Percentiles rank a stretch among this genome's conserved stretches.
Evolutionary conservation across 2,329 filamentous ascomycete genomes (phyloP).

Genomic region (Cucurbitaria berberidis): DNA sequence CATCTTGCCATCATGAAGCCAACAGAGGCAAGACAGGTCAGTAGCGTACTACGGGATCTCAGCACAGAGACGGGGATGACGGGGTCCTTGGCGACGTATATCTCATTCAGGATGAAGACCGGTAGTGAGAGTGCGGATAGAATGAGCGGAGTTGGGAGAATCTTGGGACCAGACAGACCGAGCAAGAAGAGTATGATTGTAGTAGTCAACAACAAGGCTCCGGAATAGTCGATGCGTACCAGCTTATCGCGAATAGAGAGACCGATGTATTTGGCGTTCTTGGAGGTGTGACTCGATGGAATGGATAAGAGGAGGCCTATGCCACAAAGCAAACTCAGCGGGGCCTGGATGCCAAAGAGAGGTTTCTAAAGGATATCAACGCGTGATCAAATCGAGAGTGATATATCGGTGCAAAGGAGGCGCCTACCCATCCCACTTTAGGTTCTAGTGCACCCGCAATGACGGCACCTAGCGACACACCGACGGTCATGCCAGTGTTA

Average conservation of each 20-base stretch:
- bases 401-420: neutral
- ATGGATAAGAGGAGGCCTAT: constrained; percentile 69
- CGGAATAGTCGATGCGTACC: constrained; percentile 74
- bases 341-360: constrained; percentile 75
- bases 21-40: constrained; percentile 76
- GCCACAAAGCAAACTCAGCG: constrained; percentile 67
- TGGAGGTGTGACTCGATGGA: constrained; percentile 54
- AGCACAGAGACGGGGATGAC: constrained; percentile 77
- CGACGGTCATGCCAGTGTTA: constrained; percentile 74
- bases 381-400: no score
- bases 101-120: constrained; percentile 66
- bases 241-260: constrained; percentile 61
- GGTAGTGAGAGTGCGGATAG: constrained; percentile 62
- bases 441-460: constrained; percentile 70
- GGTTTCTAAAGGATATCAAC: constrained; percentile 59
- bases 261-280: constrained; percentile 45
- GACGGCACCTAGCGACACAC: constrained; percentile 73
- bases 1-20: constrained; percentile 83
- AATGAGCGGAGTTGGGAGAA: constrained; percentile 66
- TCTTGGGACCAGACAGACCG: constrained; percentile 68
- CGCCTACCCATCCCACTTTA: constrained; percentile 71
- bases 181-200: constrained; percentile 76
- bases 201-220: constrained; percentile 60
- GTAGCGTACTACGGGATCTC: constrained; percentile 70
- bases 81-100: constrained; percentile 68